phyloP scores from a whole-genome alignment of 225 moss, liverwort and hornwort species.

The Antitrichia curtipendula region DNA sequence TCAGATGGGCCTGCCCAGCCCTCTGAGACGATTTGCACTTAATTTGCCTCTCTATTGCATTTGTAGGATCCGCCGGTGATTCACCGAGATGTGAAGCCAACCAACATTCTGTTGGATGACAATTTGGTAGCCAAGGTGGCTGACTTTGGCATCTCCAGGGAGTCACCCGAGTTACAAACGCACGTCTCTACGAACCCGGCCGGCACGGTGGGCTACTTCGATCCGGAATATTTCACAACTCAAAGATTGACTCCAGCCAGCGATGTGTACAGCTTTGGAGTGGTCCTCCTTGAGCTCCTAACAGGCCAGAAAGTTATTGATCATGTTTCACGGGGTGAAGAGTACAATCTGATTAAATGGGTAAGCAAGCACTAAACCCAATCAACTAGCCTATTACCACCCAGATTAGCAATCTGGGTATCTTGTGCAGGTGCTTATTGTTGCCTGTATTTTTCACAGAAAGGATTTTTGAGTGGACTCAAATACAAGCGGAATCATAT shows the following conservation, averaged over 20 bases:
- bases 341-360: conserved; percentile 29
- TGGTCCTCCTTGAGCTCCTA: conserved; percentile 25
- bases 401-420: background rate
- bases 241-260: conserved; percentile 14
- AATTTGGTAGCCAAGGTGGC: conserved; percentile 36
- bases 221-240: conserved; percentile 8
- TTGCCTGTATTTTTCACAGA: background rate
- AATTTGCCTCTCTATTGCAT: background rate
- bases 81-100: conserved; percentile 34
- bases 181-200: conserved; percentile 21
- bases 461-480: background rate
- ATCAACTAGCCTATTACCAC: background rate
- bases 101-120: conserved; percentile 29
- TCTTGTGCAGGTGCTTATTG: background rate
- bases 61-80: conserved; percentile 33
- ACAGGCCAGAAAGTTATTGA: conserved; percentile 32
- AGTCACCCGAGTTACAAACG: conserved; percentile 12
- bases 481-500: background rate
- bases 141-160: conserved; percentile 36
- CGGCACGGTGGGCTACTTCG: conserved; percentile 33
- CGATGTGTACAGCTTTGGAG: conserved; percentile 25
- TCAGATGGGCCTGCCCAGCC: background rate
- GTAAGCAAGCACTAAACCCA: background rate
- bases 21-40: background rate
- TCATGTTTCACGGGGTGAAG: conserved; percentile 18